phyloP scores from a whole-genome alignment of 768 basidiomycete species.

The Tulasnella sp. region DNA sequence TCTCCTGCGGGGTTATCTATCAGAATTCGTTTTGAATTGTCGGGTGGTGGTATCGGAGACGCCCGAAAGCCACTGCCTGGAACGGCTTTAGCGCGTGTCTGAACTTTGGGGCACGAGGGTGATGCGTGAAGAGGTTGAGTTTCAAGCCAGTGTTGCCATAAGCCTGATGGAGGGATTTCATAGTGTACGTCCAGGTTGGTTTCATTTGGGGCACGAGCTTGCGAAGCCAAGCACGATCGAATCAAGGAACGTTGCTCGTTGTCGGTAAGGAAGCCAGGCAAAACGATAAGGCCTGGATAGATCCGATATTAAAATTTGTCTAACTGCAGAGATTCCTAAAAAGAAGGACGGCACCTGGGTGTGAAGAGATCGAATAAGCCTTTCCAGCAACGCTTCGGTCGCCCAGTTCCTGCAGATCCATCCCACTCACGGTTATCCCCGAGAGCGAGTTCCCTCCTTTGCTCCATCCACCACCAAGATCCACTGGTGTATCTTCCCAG shows the following conservation, averaged over 20 bases:
- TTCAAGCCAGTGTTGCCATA: conserved; percentile 52
- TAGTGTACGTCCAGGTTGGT: conserved; percentile 90
- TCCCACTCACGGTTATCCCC: neutral
- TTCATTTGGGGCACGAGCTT: conserved; percentile 71
- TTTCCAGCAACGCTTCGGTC: neutral
- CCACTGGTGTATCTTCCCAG: conserved; percentile 34
- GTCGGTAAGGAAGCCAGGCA: conserved; percentile 61
- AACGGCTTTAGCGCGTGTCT: neutral
- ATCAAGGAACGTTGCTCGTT: conserved; percentile 58
- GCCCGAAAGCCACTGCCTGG: conserved; percentile 3
- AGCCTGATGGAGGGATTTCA: conserved; percentile 53
- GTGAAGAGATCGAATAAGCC: neutral
- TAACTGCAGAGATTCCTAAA: neutral
- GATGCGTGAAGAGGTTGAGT: neutral
- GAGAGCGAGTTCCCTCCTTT: neutral
- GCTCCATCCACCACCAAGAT: conserved; percentile 41
- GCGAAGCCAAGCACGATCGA: conserved; percentile 60
- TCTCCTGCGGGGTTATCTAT: conserved; percentile 63
- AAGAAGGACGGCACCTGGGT: neutral
- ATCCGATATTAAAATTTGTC: neutral
- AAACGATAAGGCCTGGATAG: conserved; percentile 63
- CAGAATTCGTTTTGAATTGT: conserved; percentile 41
- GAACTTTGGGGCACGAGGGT: conserved; percentile 1
- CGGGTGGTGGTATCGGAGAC: conserved; percentile 21
- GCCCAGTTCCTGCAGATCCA: conserved; percentile 20